Evolutionary conservation across 148 eudicot genomes (phyloP).

Genomic region (Linanthus parryae): DNA sequence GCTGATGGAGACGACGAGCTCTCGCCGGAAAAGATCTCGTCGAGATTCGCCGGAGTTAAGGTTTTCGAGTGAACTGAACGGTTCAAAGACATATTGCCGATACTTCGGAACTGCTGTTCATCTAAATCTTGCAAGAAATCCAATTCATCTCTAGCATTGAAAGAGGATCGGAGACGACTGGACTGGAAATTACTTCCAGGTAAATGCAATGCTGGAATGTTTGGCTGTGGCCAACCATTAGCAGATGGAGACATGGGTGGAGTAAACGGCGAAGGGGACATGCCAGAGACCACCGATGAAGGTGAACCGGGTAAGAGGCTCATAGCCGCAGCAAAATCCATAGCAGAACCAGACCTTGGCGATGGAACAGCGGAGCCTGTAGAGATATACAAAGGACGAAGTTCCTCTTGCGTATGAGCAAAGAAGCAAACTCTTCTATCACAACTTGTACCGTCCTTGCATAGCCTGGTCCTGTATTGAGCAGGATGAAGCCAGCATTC

Average conservation of each 20-base stretch:
- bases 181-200: slow-evolving; percentile 68
- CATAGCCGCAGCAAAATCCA: slow-evolving; percentile 60
- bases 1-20: slow-evolving; percentile 48
- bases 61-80: slow-evolving; percentile 39
- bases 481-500: slow-evolving; percentile 92
- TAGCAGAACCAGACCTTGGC: slow-evolving; percentile 41
- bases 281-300: slow-evolving; percentile 39
- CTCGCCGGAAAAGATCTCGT: slow-evolving; percentile 54
- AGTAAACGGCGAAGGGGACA: slow-evolving; percentile 53
- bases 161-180: slow-evolving; percentile 61
- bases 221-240: slow-evolving; percentile 47
- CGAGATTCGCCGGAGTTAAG: slow-evolving; percentile 53
- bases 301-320: slow-evolving; percentile 45
- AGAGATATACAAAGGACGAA: slow-evolving; percentile 61
- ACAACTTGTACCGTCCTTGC: slow-evolving; percentile 64
- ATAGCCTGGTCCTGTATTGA: slow-evolving; percentile 70
- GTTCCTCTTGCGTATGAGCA: slow-evolving; percentile 70
- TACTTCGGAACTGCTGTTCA: slow-evolving; percentile 31
- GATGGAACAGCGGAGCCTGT: slow-evolving; percentile 68
- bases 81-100: slow-evolving; percentile 26
- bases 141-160: slow-evolving; percentile 59
- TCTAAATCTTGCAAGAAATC: slow-evolving; percentile 26
- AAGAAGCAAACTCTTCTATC: slow-evolving; percentile 75
- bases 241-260: slow-evolving; percentile 77
- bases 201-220: slow-evolving; percentile 55